These are phyloP conservation scores for Penicillium desertorum DNA, from an alignment of 495 filamentous ascomycete species.

Conservation along the genomic window DNA sequence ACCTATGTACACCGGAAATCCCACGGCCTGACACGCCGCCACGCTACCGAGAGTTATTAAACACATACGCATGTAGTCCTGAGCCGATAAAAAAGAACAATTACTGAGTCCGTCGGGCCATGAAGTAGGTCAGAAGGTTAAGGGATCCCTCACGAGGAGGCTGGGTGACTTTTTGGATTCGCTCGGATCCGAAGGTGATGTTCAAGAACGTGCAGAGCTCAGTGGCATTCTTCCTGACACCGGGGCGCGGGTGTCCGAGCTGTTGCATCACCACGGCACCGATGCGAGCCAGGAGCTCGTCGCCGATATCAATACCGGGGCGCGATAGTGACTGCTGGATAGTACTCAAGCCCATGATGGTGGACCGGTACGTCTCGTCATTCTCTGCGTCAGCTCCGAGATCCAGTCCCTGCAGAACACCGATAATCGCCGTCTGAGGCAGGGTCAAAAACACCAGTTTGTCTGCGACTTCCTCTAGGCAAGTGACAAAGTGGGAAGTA, in stretches of 20 bases:
- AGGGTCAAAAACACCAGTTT: conserved; percentile 52
- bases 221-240: conserved; percentile 75
- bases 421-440: conserved; percentile 47
- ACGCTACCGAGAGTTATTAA: conserved; percentile 6
- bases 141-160: conserved; percentile 64
- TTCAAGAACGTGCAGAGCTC: conserved; percentile 76
- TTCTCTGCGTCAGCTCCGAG: conserved; percentile 37
- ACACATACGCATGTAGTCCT: background rate
- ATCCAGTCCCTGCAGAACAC: conserved; percentile 27
- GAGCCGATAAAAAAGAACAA: background rate
- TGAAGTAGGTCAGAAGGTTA: conserved; percentile 80
- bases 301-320: conserved; percentile 27
- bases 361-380: conserved; percentile 34
- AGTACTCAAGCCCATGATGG: conserved; percentile 53
- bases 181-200: conserved; percentile 55
- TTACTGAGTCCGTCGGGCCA: conserved; percentile 53
- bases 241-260: conserved; percentile 70
- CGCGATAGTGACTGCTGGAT: conserved; percentile 22
- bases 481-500: conserved; percentile 55
- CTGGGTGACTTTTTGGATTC: conserved; percentile 65
- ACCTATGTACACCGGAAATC: conserved; percentile 9
- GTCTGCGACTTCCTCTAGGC: conserved; percentile 57
- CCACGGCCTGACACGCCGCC: conserved; percentile 4
- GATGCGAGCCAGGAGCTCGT: conserved; percentile 35
- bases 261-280: conserved; percentile 58